Percentiles rank a stretch among this genome's conserved stretches.
Conservation (phyloP, 495 filamentous ascomycete genomes). For the Annulohypoxylon nitens region DNA sequence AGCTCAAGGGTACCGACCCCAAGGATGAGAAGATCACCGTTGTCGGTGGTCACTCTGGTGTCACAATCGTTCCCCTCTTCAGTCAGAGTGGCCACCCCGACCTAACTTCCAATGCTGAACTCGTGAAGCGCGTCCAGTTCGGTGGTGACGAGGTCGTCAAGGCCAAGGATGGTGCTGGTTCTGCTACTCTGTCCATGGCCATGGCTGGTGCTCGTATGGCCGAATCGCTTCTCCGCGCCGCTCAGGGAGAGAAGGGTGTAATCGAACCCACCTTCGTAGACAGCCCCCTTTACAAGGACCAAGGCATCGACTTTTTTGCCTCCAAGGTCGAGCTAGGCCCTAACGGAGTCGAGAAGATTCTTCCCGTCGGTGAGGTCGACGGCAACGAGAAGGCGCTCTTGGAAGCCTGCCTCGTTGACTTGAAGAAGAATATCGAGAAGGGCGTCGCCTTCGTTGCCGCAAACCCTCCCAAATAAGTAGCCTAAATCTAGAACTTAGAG, state of each 20-base stretch:
- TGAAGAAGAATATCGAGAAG: constrained; percentile 83
- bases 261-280: constrained; percentile 98
- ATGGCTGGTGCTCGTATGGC: constrained; percentile 98
- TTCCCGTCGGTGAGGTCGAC: constrained; percentile 83
- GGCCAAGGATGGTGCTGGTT: constrained; percentile 98
- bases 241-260: constrained; percentile 94
- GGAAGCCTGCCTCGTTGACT: constrained; percentile 83
- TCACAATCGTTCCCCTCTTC: constrained; percentile 97
- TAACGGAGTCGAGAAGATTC: constrained; percentile 94
- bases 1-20: constrained; percentile 91
- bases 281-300: constrained; percentile 95
- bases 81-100: constrained; percentile 91
- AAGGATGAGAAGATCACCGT: constrained; percentile 93
- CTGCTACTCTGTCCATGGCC: constrained; percentile 98
- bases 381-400: constrained; percentile 90
- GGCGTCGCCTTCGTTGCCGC: constrained; percentile 64
- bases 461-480: constrained; percentile 67
- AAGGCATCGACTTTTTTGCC: constrained; percentile 96
- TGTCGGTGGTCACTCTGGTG: constrained; percentile 95
- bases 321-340: constrained; percentile 94
- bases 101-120: constrained; percentile 79
- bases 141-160: constrained; percentile 99
- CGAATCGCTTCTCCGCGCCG: constrained; percentile 91
- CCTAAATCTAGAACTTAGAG: constrained; percentile 13
- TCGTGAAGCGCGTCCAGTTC: constrained; percentile 97